Evolutionary conservation across 225 moss, liverwort and hornwort species (phyloP), one percentile per base, ranked within the genome.

Genomic region (Asterella californica): DNA sequence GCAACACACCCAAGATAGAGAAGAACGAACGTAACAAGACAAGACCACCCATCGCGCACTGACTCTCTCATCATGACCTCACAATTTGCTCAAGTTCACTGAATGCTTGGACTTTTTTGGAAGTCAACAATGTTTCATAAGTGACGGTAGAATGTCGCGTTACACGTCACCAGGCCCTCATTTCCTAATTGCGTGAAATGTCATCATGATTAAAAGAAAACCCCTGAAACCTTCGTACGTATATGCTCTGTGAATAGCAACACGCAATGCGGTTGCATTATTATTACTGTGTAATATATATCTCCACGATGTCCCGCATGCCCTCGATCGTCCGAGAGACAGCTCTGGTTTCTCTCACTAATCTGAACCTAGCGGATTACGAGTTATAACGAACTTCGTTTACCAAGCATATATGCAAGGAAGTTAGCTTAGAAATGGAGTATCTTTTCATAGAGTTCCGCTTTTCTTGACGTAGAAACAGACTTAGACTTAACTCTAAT

Each of bases 71-170:
- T 67, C 67, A 67, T 67, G 67, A 67, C 67, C 67, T 36, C 67
- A 67, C 34, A 67, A 67, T 67, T 67, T 67, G 67, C 67, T 67
- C 67, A 36, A 67, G 3, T 34, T 67, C 67, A 67, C 33, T 29
- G 34, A 67, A 36, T 1, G 65, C 65, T 65, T 65, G 59, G 61
- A 61, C 61, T 27, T 10, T 61, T 67, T 67, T 19, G 15, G 67
- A 67, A 67, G 67, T 67, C 67, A 67, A 67, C 67, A 36, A 67
- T 67, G 34, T 36, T 14, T 67, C 67, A 67, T 67, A 67, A 67
- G 67, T 67, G 67, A 36, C 12, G 14, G 67, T 65, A 18, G 67
- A 67, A 67, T 67, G 67, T 67, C 67, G 34, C 34, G 67, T 65
- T 65, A 65, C 65, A 65, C 30, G 65, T 67, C 67, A 67, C 67